Evolutionary conservation across 805 yeast genomes (phyloP).

Genomic region (Candida alai): DNA sequence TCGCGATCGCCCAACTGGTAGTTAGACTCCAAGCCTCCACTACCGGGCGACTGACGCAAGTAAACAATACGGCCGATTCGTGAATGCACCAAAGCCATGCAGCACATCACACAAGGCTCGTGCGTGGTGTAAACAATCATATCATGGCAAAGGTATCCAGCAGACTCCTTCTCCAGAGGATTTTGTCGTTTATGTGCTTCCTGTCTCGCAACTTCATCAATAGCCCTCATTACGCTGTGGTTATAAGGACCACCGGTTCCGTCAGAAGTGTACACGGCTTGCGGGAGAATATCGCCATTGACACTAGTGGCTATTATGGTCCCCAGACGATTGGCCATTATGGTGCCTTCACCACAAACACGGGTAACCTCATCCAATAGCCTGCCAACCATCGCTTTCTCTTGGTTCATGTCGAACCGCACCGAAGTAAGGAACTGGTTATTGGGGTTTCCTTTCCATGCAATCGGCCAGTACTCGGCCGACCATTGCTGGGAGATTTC

Average conservation of each 20-base stretch:
- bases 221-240: conserved; percentile 76
- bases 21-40: conserved; percentile 56
- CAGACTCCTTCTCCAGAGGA: conserved; percentile 16
- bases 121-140: conserved; percentile 83
- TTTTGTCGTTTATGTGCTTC: conserved; percentile 1
- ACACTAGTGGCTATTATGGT: conserved; percentile 7
- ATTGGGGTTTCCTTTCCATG: conserved; percentile 92
- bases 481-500: conserved; percentile 70
- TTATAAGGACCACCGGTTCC: conserved; percentile 44
- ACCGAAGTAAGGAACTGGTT: conserved; percentile 63
- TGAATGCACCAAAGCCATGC: conserved; percentile 94
- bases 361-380: conserved; percentile 11
- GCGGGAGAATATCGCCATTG: conserved; percentile 1
- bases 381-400: conserved; percentile 23
- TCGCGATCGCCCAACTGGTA: conserved; percentile 74
- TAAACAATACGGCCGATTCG: conserved; percentile 69
- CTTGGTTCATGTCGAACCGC: conserved; percentile 43
- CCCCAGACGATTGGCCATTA: conserved; percentile 4
- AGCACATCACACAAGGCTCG: conserved; percentile 96
- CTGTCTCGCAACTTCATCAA: conserved; percentile 48
- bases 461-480: conserved; percentile 70
- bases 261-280: conserved; percentile 2
- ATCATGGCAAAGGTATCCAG: conserved; percentile 66
- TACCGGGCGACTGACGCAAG: conserved; percentile 37
- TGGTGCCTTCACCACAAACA: too few relatives aligned